A percentile compares a stretch with the other conserved stretches of the same genome.
Conservation (phyloP, 345 rosid genomes). For the Pelargonium nanum region DNA sequence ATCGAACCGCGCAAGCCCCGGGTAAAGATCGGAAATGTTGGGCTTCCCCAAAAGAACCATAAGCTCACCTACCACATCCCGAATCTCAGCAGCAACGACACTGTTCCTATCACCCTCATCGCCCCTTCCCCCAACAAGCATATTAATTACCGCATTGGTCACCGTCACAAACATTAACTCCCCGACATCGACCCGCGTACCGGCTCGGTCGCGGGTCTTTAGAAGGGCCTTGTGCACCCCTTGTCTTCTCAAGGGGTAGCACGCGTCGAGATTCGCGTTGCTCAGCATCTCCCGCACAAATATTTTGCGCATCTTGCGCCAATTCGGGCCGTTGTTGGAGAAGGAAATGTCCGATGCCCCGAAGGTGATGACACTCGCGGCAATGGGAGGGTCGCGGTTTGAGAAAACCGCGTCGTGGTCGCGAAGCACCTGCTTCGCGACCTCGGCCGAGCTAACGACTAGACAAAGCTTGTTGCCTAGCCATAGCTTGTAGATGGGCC, state of each 20-base stretch:
- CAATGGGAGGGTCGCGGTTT: slow-evolving; percentile 12
- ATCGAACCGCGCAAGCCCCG: too few relatives aligned
- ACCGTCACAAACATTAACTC: slow-evolving; percentile 7
- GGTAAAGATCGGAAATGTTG: too few relatives aligned
- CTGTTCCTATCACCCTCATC: too few relatives aligned
- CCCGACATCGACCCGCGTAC: slow-evolving; percentile 3
- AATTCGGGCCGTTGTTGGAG: slow-evolving; percentile 11
- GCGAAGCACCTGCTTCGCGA: slow-evolving; percentile 19
- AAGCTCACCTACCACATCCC: too few relatives aligned
- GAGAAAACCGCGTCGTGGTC: slow-evolving; percentile 19
- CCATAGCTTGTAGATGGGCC: slow-evolving; percentile 22
- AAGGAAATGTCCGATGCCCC: slow-evolving; percentile 26
- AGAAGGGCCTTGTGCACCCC: slow-evolving; percentile 10
- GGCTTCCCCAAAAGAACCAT: too few relatives aligned
- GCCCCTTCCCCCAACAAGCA: slow-evolving; percentile 9
- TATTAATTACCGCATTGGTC: slow-evolving; percentile 4
- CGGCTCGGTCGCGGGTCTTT: not conserved
- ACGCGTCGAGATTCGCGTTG: slow-evolving; percentile 10
- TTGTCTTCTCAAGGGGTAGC: slow-evolving; percentile 6
- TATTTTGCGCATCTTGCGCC: slow-evolving; percentile 18
- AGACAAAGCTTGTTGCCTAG: slow-evolving; percentile 17
- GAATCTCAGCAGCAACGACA: too few relatives aligned
- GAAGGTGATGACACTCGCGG: slow-evolving; percentile 10
- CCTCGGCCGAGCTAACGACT: slow-evolving; percentile 18
- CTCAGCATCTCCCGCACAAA: slow-evolving; percentile 19